Evolutionary conservation across 83 land plant genomes (phyloP), one percentile per base, ranked within the genome.

Genomic region (Picea abies): DNA sequence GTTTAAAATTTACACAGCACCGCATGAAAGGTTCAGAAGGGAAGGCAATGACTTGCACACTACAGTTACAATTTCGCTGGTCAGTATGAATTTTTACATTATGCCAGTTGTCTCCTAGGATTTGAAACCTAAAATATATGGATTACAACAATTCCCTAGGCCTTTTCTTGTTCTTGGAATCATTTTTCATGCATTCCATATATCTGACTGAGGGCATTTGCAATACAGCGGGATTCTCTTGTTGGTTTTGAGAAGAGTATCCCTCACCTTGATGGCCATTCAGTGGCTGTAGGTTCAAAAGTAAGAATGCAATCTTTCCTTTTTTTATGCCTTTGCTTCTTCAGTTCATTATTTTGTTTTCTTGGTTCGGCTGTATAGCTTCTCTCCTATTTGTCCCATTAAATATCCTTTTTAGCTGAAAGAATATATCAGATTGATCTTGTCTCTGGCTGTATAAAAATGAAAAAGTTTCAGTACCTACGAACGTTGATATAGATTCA

Each of bases 11-110:
- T 87, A 75, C 68, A 93, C 95, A 26, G 91, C 92, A 75, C 90
- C 93, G 20, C 97, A 94, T 84, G 92, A 93, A 17, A 80, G 78
- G 47, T 94, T 94, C 64, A 85, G 78, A 84, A 91, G 97, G 80
- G 93, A 94, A 60, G 95, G 97, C 83, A 87, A 94, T 82, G 84
- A 94, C 80, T 84, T 94, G 66, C 93, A 90, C 66, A 86, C 88
- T 17, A 84, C 92, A 23, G 91, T 93, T 11, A 94, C 95, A 22
- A 90, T 94, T 44, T 84, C 95, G 25, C 86, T 94, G 93, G 96
- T 93, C 85, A 75, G 69, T 80, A 60, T 5, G 19, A 75, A 71
- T 47, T 71, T 20, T 70, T 22, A 49, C 52, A 32, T 22, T 22
- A 47, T 60, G 7, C 35, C 79, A n/a, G 25, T 37, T 47, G 8